A percentile compares a stretch with the other conserved stretches of the same genome.
phyloP scores from a whole-genome alignment of 306 rosid species.

The Castanopsis chinensis region DNA sequence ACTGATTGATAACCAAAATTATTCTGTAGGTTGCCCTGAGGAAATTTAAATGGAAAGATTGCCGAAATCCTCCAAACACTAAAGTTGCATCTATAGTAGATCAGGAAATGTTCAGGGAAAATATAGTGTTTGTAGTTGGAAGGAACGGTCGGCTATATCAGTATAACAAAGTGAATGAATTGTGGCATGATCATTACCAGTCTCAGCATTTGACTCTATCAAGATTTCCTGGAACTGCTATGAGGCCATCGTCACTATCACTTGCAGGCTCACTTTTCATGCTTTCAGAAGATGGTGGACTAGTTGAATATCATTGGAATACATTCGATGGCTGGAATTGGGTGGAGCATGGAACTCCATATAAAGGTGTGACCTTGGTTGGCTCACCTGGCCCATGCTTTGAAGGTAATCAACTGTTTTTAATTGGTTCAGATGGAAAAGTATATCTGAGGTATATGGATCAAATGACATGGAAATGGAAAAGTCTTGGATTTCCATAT shows the following conservation, averaged over 20 bases:
- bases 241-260: slow-evolving; percentile 52
- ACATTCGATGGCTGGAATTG: slow-evolving; percentile 80
- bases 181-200: slow-evolving; percentile 94
- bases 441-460: slow-evolving; percentile 78
- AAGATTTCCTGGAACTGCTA: slow-evolving; percentile 67
- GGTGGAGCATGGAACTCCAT: slow-evolving; percentile 93
- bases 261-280: slow-evolving; percentile 84
- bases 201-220: slow-evolving; percentile 85
- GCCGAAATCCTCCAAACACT: slow-evolving; percentile 62
- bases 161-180: slow-evolving; percentile 78
- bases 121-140: slow-evolving; percentile 73
- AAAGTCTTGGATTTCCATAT: slow-evolving; percentile 63
- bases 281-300: slow-evolving; percentile 80
- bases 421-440: slow-evolving; percentile 86
- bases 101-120: slow-evolving; percentile 79
- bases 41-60: slow-evolving; percentile 89
- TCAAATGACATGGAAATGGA: slow-evolving; percentile 79
- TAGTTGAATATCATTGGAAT: slow-evolving; percentile 85
- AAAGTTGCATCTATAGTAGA: slow-evolving; percentile 68
- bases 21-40: slow-evolving; percentile 70
- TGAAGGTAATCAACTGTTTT: slow-evolving; percentile 62
- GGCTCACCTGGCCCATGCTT: slow-evolving; percentile 85
- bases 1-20: slow-evolving; percentile 19
- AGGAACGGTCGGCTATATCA: slow-evolving; percentile 79
- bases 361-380: slow-evolving; percentile 58